phyloP scores from a whole-genome alignment of 2,329 filamentous ascomycete genomes.

The Blumeria graminis region DNA sequence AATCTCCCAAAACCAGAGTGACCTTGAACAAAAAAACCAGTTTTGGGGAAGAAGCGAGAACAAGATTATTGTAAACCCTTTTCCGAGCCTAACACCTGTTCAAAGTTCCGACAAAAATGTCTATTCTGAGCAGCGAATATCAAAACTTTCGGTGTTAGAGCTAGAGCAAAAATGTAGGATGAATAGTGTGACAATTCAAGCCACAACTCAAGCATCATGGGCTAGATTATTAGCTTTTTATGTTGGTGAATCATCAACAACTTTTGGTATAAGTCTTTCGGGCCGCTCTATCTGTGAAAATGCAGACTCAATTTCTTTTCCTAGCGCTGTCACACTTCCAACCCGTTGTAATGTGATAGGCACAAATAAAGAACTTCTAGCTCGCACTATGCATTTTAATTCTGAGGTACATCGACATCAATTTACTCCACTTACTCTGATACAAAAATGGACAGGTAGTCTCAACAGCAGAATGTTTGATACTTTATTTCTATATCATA shows the following conservation, averaged over 20 bases:
- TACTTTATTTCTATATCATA: slow-evolving; percentile 67
- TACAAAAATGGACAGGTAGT: slow-evolving; percentile 48
- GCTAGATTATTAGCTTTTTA: slow-evolving; percentile 50
- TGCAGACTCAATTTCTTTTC: slow-evolving; percentile 39
- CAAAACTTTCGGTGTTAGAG: slow-evolving; percentile 17
- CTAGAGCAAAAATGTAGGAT: slow-evolving; percentile 32
- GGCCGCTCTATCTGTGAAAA: slow-evolving; percentile 36
- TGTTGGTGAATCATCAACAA: slow-evolving; percentile 45
- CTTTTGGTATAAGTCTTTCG: slow-evolving; percentile 62
- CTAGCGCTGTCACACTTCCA: slow-evolving; percentile 64
- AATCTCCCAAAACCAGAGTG: slow-evolving; percentile 16
- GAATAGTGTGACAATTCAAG: slow-evolving; percentile 48
- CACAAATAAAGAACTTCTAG: slow-evolving; percentile 31
- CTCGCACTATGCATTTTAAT: slow-evolving; percentile 40
- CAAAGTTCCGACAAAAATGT: slow-evolving; percentile 15
- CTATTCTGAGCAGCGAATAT: slow-evolving; percentile 17
- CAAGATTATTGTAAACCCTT: slow-evolving; percentile 36
- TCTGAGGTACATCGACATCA: slow-evolving; percentile 42
- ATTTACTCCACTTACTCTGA: slow-evolving; percentile 41
- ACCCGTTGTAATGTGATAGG: slow-evolving; percentile 31
- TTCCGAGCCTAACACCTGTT: slow-evolving; percentile 52
- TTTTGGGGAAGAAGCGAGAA: slow-evolving; percentile 41
- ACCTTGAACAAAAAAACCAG: slow-evolving; percentile 15
- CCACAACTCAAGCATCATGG: slow-evolving; percentile 57
- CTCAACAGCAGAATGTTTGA: slow-evolving; percentile 51